phyloP scores from a whole-genome alignment of 2,329 filamentous ascomycete genomes.

The Ceratocystis ficicola region DNA sequence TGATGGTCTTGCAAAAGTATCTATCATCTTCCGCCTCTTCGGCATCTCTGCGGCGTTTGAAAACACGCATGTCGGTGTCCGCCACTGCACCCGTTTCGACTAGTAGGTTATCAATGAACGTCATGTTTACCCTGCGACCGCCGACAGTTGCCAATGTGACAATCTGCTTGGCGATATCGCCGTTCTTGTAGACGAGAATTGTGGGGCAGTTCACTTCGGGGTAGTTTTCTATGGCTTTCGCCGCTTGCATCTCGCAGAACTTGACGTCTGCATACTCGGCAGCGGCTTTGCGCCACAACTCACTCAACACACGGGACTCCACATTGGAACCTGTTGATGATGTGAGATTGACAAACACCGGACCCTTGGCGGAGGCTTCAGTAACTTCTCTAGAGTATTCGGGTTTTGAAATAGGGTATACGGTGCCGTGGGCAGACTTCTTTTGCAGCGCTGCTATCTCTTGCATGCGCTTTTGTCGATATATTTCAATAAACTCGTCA shows the following conservation, averaged over 20 bases:
- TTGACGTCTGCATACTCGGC: constrained; percentile 85
- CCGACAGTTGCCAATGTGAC: constrained; percentile 75
- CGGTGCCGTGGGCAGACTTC: constrained; percentile 71
- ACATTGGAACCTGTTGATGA: constrained; percentile 66
- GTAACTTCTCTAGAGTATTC: constrained; percentile 89
- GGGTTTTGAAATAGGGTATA: constrained; percentile 88
- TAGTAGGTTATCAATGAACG: constrained; percentile 68
- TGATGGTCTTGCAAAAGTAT: constrained; percentile 38
- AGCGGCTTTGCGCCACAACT: constrained; percentile 77
- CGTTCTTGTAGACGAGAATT: constrained; percentile 81
- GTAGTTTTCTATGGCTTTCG: constrained; percentile 92
- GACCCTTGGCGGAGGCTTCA: constrained; percentile 62
- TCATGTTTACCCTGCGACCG: constrained; percentile 57
- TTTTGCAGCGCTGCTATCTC: constrained; percentile 66
- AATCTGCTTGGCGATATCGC: constrained; percentile 81
- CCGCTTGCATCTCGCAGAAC: constrained; percentile 88
- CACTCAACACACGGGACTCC: constrained; percentile 70
- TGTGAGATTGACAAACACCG: constrained; percentile 68
- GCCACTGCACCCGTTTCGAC: constrained; percentile 71
- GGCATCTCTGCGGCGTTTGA: constrained; percentile 47
- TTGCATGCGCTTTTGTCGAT: constrained; percentile 74
- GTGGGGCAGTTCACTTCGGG: constrained; percentile 92
- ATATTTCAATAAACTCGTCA: constrained; percentile 77
- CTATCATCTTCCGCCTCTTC: constrained; percentile 50
- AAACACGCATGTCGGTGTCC: constrained; percentile 64